These are phyloP conservation scores for Neonectria hederae DNA, from an alignment of 2,329 filamentous ascomycete species.

Conservation along the genomic window DNA sequence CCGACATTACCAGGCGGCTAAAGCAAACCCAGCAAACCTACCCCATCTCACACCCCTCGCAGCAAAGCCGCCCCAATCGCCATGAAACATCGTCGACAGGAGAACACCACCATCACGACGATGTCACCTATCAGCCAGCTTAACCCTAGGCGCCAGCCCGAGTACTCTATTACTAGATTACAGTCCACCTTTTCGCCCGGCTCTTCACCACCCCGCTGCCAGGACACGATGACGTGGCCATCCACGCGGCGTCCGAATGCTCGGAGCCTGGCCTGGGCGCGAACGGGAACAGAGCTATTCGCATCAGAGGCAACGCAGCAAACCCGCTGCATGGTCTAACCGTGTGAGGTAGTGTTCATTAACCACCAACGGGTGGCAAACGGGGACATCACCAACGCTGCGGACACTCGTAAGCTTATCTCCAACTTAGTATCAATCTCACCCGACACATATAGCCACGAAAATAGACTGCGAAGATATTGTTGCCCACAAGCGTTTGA, in stretches of 20 bases:
- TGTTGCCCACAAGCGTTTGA: constrained; percentile 26
- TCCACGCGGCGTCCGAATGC: constrained; percentile 27
- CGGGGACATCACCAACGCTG: constrained; percentile 15
- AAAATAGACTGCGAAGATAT: not conserved
- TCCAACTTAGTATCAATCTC: constrained; percentile 18
- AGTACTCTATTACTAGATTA: not conserved
- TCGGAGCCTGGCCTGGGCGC: not conserved
- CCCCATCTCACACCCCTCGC: not conserved
- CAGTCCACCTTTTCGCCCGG: not conserved
- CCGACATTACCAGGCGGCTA: not conserved
- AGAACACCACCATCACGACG: not conserved
- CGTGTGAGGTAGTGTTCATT: not conserved
- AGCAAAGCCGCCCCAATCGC: not conserved
- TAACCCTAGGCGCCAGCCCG: not conserved
- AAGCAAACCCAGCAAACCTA: constrained; percentile 1
- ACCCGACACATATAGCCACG: constrained; percentile 7
- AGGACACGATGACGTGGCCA: constrained; percentile 40
- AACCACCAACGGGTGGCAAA: not conserved
- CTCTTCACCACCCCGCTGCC: constrained; percentile 25
- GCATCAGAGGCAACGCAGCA: not conserved
- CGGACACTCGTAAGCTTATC: constrained; percentile 24
- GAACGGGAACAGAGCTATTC: constrained; percentile 6
- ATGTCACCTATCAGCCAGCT: not conserved
- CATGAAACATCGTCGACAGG: constrained; percentile 3
- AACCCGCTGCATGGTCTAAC: not conserved